phyloP scores from a whole-genome alignment of 306 rosid genomes.

The Quercus agrifolia region DNA sequence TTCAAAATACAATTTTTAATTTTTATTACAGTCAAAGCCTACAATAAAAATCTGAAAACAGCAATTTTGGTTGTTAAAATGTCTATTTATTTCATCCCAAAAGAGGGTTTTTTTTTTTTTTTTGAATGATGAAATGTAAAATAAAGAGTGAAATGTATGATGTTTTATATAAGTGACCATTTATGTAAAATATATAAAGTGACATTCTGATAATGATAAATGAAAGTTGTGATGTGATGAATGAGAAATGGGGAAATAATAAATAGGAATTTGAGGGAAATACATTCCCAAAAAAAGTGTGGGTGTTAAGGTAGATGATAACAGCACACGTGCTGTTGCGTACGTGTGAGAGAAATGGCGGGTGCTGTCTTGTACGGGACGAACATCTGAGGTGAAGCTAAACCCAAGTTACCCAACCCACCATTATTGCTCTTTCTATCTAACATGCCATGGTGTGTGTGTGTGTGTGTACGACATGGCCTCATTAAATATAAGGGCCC shows the following conservation, averaged over 20 bases:
- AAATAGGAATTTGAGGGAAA: constrained; percentile 5
- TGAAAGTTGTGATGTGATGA: too few relatives aligned
- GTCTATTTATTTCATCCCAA: too few relatives aligned
- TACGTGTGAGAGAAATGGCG: constrained; percentile 29
- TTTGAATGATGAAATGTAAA: too few relatives aligned
- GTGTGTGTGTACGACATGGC: neutral
- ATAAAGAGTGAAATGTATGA: too few relatives aligned
- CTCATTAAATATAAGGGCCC: constrained; percentile 26
- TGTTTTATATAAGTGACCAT: too few relatives aligned
- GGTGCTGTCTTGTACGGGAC: constrained; percentile 50
- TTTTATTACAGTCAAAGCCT: neutral
- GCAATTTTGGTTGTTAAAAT: too few relatives aligned
- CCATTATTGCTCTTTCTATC: constrained; percentile 32
- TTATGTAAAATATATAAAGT: too few relatives aligned
- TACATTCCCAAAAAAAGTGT: neutral
- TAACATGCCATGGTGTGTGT: neutral
- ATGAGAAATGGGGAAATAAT: neutral
- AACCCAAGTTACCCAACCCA: constrained; percentile 1
- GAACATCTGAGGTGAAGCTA: constrained; percentile 37
- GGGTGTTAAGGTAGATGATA: constrained; percentile 13
- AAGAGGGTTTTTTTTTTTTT: too few relatives aligned
- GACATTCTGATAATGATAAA: too few relatives aligned
- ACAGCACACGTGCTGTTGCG: constrained; percentile 37
- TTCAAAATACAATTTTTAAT: too few relatives aligned
- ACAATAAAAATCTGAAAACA: too few relatives aligned